These are phyloP conservation scores for Elsinoe australis DNA, from an alignment of 2,329 filamentous ascomycete species.

Conservation along the genomic window DNA sequence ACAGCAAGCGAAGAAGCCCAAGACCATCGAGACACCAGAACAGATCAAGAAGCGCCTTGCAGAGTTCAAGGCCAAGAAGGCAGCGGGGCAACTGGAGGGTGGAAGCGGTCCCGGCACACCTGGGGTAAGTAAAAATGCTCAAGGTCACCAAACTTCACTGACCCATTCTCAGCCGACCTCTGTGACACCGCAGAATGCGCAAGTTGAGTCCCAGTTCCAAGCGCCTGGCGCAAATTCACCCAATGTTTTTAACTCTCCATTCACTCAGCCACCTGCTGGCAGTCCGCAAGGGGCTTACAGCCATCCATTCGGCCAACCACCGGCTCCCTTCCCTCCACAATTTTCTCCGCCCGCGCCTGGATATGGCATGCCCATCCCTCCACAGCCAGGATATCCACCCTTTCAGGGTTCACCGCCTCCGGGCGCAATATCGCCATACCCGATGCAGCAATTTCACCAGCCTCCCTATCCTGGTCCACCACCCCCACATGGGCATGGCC, in stretches of 20 bases:
- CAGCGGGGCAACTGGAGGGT: constrained; percentile 25
- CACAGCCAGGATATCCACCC: constrained; percentile 37
- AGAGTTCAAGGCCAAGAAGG: constrained; percentile 63
- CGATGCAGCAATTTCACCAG: constrained; percentile 37
- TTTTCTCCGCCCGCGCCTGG: background rate
- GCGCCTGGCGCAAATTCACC: background rate
- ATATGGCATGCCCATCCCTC: constrained; percentile 2
- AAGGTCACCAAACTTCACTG: constrained; percentile 2
- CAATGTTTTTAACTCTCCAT: constrained; percentile 1
- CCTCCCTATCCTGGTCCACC: constrained; percentile 21
- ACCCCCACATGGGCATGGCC: constrained; percentile 17
- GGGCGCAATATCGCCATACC: background rate
- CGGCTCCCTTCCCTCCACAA: constrained; percentile 4
- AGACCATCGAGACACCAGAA: constrained; percentile 64
- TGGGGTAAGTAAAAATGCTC: constrained; percentile 14
- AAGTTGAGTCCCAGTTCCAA: constrained; percentile 9
- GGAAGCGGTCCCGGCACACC: constrained; percentile 17
- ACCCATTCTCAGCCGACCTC: constrained; percentile 14
- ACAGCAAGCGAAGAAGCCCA: constrained; percentile 50
- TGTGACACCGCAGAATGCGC: constrained; percentile 15
- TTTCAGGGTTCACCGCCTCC: constrained; percentile 22
- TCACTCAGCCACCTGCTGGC: constrained; percentile 1
- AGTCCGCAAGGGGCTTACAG: background rate
- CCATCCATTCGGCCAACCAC: constrained; percentile 3
- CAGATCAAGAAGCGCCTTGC: constrained; percentile 75